Conservation (phyloP, 108 stramenopile genomes). For the Cyclotella distinguenda region DNA sequence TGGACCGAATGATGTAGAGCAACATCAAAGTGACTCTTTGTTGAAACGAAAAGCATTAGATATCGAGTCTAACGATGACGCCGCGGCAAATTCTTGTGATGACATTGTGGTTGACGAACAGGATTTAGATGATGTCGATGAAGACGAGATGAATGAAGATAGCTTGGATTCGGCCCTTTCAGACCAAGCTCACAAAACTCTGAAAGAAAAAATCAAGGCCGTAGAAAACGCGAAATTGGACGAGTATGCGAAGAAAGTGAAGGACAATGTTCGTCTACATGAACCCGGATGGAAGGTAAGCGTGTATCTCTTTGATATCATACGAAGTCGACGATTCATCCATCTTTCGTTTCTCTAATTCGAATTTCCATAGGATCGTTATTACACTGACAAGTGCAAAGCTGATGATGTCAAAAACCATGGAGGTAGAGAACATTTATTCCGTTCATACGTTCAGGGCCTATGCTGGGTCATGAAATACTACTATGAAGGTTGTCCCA, state of each 20-base stretch:
- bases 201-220: constrained; percentile 82
- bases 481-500: constrained; percentile 92
- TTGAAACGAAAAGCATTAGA: constrained; percentile 45
- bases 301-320: background rate
- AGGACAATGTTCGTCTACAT: constrained; percentile 92
- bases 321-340: no score
- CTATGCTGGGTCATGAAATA: constrained; percentile 99
- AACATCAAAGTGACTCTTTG: constrained; percentile 25
- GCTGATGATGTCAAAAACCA: constrained; percentile 89
- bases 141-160: constrained; percentile 52
- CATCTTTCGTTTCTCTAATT: constrained; percentile 3
- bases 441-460: constrained; percentile 93
- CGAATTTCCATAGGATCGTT: constrained; percentile 65
- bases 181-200: constrained; percentile 32
- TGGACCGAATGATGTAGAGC: constrained; percentile 18
- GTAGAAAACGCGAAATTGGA: constrained; percentile 74
- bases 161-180: constrained; percentile 38
- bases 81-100: constrained; percentile 51
- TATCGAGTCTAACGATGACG: constrained; percentile 42
- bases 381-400: constrained; percentile 96
- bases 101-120: constrained; percentile 35
- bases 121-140: constrained; percentile 47
- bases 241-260: constrained; percentile 74
- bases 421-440: constrained; percentile 89
- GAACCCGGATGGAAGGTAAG: constrained; percentile 93